Percentiles rank a stretch among this genome's conserved stretches.
Evolutionary conservation across 1,139 yeast species (phyloP).

Genomic region (Blastobotrys buckinghamii): DNA sequence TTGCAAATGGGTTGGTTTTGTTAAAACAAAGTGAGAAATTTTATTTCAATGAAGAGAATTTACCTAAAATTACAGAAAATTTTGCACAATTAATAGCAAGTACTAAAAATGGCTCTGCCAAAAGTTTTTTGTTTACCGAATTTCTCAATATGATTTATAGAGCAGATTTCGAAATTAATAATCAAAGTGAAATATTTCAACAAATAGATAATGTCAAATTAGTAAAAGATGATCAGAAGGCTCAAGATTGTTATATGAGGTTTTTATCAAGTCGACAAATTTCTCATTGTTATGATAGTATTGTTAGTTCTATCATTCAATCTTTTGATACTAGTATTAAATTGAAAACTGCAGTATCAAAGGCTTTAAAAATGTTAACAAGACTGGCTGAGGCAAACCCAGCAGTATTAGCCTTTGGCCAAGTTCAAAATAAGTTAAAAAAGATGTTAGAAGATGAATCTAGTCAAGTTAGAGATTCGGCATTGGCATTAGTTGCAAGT

Average conservation of each 20-base stretch:
- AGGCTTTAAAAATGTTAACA: constrained; percentile 11
- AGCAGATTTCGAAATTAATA: neutral
- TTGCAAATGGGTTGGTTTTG: constrained; percentile 5
- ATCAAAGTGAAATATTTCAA: neutral
- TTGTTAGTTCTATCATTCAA: constrained; percentile 9
- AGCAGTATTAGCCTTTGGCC: constrained; percentile 7
- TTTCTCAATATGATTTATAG: neutral
- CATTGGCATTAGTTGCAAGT: constrained; percentile 6
- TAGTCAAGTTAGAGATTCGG: constrained; percentile 10
- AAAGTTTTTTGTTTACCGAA: neutral
- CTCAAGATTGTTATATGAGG: neutral
- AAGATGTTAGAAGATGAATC: constrained; percentile 10
- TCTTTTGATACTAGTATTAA: constrained; percentile 3
- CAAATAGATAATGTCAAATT: neutral
- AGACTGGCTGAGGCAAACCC: constrained; percentile 10
- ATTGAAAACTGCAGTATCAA: constrained; percentile 9
- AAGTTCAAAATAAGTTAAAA: constrained; percentile 9
- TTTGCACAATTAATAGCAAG: neutral
- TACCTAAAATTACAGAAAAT: neutral
- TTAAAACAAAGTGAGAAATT: constrained; percentile 3
- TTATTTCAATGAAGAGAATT: neutral
- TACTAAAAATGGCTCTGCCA: neutral
- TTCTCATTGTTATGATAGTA: constrained; percentile 8
- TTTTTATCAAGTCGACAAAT: constrained; percentile 5
- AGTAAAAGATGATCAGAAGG: neutral